phyloP scores from a whole-genome alignment of 2,329 filamentous ascomycete species.

The Fusarium neocosmosporiellum region DNA sequence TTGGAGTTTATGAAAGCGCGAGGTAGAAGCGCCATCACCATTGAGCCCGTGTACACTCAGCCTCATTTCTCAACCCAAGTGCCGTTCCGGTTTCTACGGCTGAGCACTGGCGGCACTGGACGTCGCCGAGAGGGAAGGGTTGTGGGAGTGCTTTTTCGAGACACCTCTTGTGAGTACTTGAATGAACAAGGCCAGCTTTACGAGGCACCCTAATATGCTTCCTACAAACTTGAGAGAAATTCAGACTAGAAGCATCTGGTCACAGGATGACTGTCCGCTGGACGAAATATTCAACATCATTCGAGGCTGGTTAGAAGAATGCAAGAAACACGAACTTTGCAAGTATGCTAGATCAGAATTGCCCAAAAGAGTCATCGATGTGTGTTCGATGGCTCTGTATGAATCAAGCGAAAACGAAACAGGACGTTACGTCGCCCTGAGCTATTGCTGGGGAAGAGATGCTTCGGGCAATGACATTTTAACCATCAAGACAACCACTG shows the following conservation, averaged over 20 bases:
- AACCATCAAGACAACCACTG: neutral
- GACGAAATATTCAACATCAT: neutral
- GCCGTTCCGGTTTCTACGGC: neutral
- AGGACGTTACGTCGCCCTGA: neutral
- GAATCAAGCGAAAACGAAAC: neutral
- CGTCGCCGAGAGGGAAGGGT: neutral
- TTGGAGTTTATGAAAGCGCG: neutral
- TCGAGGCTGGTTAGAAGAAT: neutral
- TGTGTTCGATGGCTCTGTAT: neutral
- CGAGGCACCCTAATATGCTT: neutral
- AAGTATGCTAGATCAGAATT: neutral
- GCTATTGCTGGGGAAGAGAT: neutral
- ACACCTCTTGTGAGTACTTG: neutral
- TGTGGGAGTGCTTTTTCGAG: neutral
- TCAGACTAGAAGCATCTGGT: neutral
- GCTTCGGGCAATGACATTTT: neutral
- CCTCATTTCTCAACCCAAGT: neutral
- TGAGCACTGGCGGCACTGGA: neutral
- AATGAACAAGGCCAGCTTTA: neutral
- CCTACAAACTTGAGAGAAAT: neutral
- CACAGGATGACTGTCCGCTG: neutral
- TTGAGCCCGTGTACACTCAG: neutral
- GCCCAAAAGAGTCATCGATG: neutral
- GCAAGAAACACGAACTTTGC: neutral
- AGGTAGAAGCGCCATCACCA: neutral